These are phyloP conservation scores for Chaetomiaceae sp. DNA, from an alignment of 2,329 filamentous ascomycete species.

Conservation along the genomic window DNA sequence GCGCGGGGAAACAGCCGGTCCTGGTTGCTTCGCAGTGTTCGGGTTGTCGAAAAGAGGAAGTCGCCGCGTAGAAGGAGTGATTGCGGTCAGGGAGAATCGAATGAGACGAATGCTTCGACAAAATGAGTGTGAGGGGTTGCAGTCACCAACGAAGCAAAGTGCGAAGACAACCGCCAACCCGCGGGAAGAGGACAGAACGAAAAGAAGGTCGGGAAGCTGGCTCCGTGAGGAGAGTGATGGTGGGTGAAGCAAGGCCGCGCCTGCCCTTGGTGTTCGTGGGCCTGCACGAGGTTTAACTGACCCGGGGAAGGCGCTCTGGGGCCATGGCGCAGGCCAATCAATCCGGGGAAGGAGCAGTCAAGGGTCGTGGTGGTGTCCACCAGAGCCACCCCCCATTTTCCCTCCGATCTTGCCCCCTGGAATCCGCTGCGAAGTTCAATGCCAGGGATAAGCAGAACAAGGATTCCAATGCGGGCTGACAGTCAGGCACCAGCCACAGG, in stretches of 20 bases:
- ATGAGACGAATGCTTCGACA: neutral
- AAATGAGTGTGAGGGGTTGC: constrained; percentile 13
- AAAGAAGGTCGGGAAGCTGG: constrained; percentile 3
- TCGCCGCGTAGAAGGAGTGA: constrained; percentile 13
- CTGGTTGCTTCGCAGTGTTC: neutral
- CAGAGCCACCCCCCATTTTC: too few relatives aligned
- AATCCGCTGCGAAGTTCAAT: too few relatives aligned
- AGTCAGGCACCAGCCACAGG: too few relatives aligned
- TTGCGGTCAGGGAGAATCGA: constrained; percentile 6
- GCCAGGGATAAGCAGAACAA: too few relatives aligned
- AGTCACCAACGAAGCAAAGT: constrained; percentile 6
- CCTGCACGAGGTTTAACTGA: constrained; percentile 11
- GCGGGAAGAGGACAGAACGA: constrained; percentile 2
- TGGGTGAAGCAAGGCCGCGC: constrained; percentile 1
- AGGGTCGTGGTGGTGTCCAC: too few relatives aligned
- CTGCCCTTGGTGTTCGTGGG: too few relatives aligned
- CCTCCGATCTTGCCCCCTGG: too few relatives aligned
- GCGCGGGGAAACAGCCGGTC: neutral
- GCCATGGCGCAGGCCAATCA: constrained; percentile 12
- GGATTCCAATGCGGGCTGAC: too few relatives aligned
- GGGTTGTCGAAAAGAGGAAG: neutral
- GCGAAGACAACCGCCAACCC: constrained; percentile 4
- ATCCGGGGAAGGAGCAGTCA: constrained; percentile 10
- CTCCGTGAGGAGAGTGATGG: constrained; percentile 8
- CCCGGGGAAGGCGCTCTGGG: neutral